These are phyloP conservation scores for Bidens hawaiensis DNA, from an alignment of 140 eudicot species.

Conservation along the genomic window DNA sequence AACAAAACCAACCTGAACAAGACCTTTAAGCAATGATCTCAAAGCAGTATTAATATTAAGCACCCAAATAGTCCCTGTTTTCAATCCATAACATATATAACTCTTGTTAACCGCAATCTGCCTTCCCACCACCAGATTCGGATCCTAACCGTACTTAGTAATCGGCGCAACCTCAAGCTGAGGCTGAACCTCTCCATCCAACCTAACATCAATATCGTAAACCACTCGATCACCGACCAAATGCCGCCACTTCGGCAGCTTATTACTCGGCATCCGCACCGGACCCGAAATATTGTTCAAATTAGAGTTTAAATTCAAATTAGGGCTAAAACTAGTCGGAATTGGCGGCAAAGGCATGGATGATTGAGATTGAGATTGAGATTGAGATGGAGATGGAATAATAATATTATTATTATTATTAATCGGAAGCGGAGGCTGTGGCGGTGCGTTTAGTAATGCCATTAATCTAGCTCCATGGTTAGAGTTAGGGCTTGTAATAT, in stretches of 20 bases:
- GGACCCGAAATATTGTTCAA: constrained; percentile 39
- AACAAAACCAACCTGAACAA: constrained; percentile 62
- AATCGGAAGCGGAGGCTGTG: too few relatives aligned
- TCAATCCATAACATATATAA: constrained; percentile 88
- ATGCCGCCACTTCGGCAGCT: constrained; percentile 88
- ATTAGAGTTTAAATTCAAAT: too few relatives aligned
- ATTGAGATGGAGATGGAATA: too few relatives aligned
- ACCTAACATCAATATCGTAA: constrained; percentile 76
- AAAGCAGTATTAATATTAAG: constrained; percentile 84
- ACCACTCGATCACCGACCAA: constrained; percentile 54
- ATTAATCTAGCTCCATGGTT: too few relatives aligned
- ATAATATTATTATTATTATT: too few relatives aligned
- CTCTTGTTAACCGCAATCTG: constrained; percentile 85
- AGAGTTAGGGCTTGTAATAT: too few relatives aligned
- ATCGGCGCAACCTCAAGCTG: constrained; percentile 97
- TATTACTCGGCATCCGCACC: constrained; percentile 76
- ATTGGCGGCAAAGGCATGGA: constrained; percentile 26
- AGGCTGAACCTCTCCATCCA: constrained; percentile 88
- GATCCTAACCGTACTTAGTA: constrained; percentile 81
- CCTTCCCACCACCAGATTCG: constrained; percentile 68
- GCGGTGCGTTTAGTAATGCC: too few relatives aligned
- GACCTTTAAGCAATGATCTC: constrained; percentile 88
- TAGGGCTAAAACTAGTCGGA: too few relatives aligned
- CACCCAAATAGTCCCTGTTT: constrained; percentile 78
- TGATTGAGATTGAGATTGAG: constrained; percentile 33